Conservation (phyloP, 2,329 filamentous ascomycete genomes). For the Penicillium fuscoglaucum region DNA sequence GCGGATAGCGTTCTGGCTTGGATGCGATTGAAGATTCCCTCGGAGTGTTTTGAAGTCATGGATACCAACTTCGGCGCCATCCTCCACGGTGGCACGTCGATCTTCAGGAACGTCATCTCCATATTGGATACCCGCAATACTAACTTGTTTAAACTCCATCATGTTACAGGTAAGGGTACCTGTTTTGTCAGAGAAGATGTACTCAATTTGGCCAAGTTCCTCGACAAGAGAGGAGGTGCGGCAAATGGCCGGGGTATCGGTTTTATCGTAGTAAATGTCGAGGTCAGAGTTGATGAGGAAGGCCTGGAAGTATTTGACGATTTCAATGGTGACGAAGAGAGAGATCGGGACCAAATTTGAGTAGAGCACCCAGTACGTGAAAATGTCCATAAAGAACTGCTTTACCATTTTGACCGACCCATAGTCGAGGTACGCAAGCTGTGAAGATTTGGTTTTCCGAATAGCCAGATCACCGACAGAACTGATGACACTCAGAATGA, state of each 20-base stretch:
- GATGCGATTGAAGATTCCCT: constrained; percentile 66
- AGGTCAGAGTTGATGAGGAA: constrained; percentile 96
- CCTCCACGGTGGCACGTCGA: constrained; percentile 73
- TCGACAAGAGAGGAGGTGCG: constrained; percentile 95
- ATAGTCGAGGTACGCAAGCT: constrained; percentile 73
- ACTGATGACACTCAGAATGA: constrained; percentile 82
- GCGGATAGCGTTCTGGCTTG: constrained; percentile 63
- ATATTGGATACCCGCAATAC: constrained; percentile 91
- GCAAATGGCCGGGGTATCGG: constrained; percentile 92
- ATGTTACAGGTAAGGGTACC: constrained; percentile 96
- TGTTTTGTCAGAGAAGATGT: constrained; percentile 98
- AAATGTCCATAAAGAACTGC: constrained; percentile 89
- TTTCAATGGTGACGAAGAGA: constrained; percentile 93
- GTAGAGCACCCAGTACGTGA: constrained; percentile 98
- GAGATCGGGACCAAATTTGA: constrained; percentile 96
- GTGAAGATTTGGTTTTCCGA: constrained; percentile 61
- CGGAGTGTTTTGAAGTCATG: constrained; percentile 78
- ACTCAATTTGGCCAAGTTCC: constrained; percentile 96
- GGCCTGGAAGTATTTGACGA: constrained; percentile 98
- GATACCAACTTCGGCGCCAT: constrained; percentile 74
- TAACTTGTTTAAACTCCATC: constrained; percentile 98
- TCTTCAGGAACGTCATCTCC: constrained; percentile 91
- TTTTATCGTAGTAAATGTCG: constrained; percentile 96
- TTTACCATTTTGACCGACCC: constrained; percentile 64
- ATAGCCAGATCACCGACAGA: constrained; percentile 87